Percentiles rank a stretch among this genome's conserved stretches.
These are phyloP conservation scores for Cichorium intybus DNA, from an alignment of 140 eudicot genomes.

Conservation along the genomic window DNA sequence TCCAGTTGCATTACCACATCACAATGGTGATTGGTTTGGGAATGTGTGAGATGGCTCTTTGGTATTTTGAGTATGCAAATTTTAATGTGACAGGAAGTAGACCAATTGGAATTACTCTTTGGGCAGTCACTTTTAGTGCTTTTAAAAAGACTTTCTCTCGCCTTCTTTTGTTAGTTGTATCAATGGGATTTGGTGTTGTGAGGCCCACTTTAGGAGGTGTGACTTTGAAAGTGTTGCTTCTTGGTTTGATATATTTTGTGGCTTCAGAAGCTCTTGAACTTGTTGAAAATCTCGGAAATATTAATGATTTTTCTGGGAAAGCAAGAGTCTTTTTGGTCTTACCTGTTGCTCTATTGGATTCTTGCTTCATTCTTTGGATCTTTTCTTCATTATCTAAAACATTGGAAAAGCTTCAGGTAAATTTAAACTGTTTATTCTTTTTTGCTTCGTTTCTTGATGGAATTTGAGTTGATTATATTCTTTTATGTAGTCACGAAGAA, in stretches of 20 bases:
- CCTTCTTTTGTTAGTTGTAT: conserved; percentile 77
- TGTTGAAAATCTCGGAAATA: conserved; percentile 82
- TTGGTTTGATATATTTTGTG: conserved; percentile 61
- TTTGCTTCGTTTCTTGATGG: neutral
- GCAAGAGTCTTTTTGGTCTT: conserved; percentile 73
- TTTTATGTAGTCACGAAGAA: conserved; percentile 48
- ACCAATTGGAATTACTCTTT: conserved; percentile 81
- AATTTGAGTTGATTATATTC: conserved; percentile 12
- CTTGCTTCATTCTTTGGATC: conserved; percentile 84
- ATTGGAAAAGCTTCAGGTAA: conserved; percentile 93
- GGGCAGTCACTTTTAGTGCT: conserved; percentile 89
- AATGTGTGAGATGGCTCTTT: conserved; percentile 90
- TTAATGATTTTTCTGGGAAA: conserved; percentile 84
- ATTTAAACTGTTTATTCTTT: neutral
- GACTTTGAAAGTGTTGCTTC: conserved; percentile 64
- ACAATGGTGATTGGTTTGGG: conserved; percentile 85
- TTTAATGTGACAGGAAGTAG: conserved; percentile 73
- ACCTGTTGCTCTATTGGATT: conserved; percentile 80
- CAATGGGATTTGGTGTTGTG: conserved; percentile 93
- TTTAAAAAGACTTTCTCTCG: conserved; percentile 86
- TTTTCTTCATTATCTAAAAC: conserved; percentile 81
- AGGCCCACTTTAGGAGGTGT: conserved; percentile 81
- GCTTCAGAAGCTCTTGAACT: conserved; percentile 93
- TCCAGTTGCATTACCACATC: conserved; percentile 78
- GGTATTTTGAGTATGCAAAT: conserved; percentile 86